Conservation (phyloP, 2,329 filamentous ascomycete genomes). For the Fusarium sp. region DNA sequence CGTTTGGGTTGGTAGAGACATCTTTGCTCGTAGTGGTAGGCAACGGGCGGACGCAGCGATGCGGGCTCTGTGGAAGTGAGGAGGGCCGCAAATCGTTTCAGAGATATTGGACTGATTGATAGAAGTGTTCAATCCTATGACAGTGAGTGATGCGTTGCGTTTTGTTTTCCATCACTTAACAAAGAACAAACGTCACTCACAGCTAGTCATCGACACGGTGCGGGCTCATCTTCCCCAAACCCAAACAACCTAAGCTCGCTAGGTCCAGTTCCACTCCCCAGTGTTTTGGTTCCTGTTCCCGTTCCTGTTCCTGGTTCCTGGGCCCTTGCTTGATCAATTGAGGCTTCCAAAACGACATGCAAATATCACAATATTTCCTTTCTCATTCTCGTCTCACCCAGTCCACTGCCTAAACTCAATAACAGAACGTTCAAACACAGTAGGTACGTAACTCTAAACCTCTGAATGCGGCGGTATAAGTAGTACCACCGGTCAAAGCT, state of each 20-base stretch:
- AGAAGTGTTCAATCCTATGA: not conserved
- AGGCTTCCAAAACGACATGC: not conserved
- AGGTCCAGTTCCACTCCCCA: constrained; percentile 22
- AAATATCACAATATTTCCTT: not conserved
- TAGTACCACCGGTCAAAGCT: constrained; percentile 40
- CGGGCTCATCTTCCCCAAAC: constrained; percentile 18
- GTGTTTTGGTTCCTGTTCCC: constrained; percentile 1
- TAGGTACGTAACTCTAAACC: constrained; percentile 17
- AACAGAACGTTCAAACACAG: constrained; percentile 12
- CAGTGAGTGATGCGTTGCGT: constrained; percentile 4
- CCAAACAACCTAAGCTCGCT: constrained; percentile 5
- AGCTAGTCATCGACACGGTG: constrained; percentile 32
- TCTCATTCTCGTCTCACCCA: not conserved
- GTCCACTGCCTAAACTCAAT: not conserved
- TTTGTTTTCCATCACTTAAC: not conserved
- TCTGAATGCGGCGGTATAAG: constrained; percentile 29
- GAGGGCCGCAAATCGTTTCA: constrained; percentile 18
- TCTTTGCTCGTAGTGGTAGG: not conserved
- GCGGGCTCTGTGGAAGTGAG: constrained; percentile 10
- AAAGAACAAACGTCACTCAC: constrained; percentile 1
- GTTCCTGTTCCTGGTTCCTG: constrained; percentile 32
- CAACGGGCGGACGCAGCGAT: constrained; percentile 29
- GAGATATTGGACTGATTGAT: constrained; percentile 3
- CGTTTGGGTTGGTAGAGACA: constrained; percentile 20
- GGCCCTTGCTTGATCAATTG: constrained; percentile 31